These are phyloP conservation scores for Scenedesmus sp. DNA, from an alignment of 163 green algal genomes.

Conservation along the genomic window DNA sequence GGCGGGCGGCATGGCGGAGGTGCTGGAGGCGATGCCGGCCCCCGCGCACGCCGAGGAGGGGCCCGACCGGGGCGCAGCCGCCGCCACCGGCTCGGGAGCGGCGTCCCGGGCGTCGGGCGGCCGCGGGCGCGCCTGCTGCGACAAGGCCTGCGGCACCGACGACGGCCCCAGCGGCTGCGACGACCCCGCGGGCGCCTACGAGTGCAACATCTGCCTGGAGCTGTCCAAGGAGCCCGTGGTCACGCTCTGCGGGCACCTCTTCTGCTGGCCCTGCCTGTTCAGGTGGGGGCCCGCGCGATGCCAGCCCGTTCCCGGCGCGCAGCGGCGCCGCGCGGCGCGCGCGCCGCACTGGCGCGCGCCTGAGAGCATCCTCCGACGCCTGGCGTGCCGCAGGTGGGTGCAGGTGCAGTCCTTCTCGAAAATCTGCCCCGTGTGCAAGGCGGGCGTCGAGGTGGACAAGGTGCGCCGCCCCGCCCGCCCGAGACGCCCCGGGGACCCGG, in stretches of 20 bases:
- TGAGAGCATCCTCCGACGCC: background rate
- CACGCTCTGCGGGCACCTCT: slow-evolving; percentile 95
- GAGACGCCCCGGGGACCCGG: background rate
- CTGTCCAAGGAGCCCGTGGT: slow-evolving; percentile 91
- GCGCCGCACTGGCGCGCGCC: too few relatives aligned
- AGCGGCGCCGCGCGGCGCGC: too few relatives aligned
- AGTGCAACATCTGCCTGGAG: slow-evolving; percentile 97
- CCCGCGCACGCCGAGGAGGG: too few relatives aligned
- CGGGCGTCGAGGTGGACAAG: slow-evolving; percentile 85
- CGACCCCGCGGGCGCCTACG: slow-evolving; percentile 58
- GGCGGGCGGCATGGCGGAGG: too few relatives aligned
- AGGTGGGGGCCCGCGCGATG: slow-evolving; percentile 47
- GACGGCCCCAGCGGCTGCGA: background rate
- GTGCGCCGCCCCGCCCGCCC: slow-evolving; percentile 44
- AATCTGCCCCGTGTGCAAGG: slow-evolving; percentile 96
- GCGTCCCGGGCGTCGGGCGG: too few relatives aligned
- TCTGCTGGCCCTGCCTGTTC: slow-evolving; percentile 97
- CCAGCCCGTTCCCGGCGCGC: too few relatives aligned
- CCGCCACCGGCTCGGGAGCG: too few relatives aligned
- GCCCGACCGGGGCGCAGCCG: too few relatives aligned
- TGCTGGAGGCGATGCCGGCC: too few relatives aligned
- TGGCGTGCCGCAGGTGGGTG: slow-evolving; percentile 78
- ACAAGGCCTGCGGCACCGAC: background rate
- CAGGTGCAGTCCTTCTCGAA: slow-evolving; percentile 72
- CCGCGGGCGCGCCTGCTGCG: slow-evolving; percentile 3